Base-by-base conservation (phyloP, 257 asterid species). In the Przewalskia tangutica region DNA sequence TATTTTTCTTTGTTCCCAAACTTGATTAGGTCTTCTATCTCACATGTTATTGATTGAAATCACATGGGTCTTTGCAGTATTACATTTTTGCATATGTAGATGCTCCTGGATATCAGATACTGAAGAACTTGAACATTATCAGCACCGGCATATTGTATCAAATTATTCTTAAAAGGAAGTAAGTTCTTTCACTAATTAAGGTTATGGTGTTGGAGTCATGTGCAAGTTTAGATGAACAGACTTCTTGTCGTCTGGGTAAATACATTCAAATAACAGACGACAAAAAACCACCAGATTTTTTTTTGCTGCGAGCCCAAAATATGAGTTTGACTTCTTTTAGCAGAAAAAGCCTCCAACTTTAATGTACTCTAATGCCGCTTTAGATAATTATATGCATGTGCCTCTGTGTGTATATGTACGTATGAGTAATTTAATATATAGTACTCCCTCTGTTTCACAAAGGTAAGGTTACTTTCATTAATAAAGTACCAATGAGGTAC, bases 101-200 rank as follows among this genome's bases (percentile, higher is more conserved):
- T 92, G 99, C 99, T 87, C 99, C 99, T 77, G 98, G 99, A 73
- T 96, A 96, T 89, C 99, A 96, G 89, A 93, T 96, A 88, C 88
- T 96, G 78, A 96, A 96, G 93, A 96, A 94, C 86, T 88, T 96
- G 42, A 96, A 96, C 88, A 96, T 96, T 85, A 94, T 96, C 89
- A 96, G 97, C 92, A 96, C 99, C 4, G 99, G 99, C 71, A 86
- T 96, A 82, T 84, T 96, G 77, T 96, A 94, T 80, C 95, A 95
- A 76, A 90, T 96, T 86, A 94, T 96, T 84, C 98, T 96, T 73
- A 96, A 94, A 88, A 96, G 88, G 84, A 92, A 90, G 99, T 96
- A 89, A 90, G 97, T 50, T 56, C 66, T 81, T 87, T 78, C 46
- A 53, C 53, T 67, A 76, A 79, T 77, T 81, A 77, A 66, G 59